Conservation (phyloP, 78 protist genomes). For the Trichosphaerium sp. region DNA sequence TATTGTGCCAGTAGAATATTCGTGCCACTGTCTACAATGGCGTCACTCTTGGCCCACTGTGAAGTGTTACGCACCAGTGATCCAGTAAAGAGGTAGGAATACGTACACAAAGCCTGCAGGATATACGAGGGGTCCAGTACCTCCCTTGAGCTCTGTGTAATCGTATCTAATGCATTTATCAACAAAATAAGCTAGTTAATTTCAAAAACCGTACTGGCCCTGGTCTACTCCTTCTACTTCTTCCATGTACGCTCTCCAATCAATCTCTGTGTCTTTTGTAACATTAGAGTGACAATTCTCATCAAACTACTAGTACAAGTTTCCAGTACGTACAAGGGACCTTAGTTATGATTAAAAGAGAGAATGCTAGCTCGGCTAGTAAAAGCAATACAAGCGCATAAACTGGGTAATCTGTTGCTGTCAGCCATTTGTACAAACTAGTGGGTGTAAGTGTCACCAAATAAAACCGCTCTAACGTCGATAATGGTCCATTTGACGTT, state of each 20-base stretch:
- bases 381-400: no score
- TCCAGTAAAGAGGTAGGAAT: slow-evolving; percentile 7
- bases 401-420: no score
- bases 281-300: not conserved
- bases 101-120: slow-evolving; percentile 67
- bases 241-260: slow-evolving; percentile 80
- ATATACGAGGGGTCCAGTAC: slow-evolving; percentile 81
- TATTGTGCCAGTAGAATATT: slow-evolving; percentile 45
- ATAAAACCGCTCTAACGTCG: no score
- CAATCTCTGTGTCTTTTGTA: slow-evolving; percentile 74
- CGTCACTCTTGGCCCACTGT: no score
- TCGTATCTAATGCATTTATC: no score
- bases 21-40: slow-evolving; percentile 38
- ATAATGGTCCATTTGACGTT: no score
- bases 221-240: slow-evolving; percentile 52
- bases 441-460: no score
- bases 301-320: not conserved
- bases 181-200: no score
- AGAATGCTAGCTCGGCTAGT: no score
- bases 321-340: slow-evolving; percentile 18
- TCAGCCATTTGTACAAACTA: no score
- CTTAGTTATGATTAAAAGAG: slow-evolving; percentile 4
- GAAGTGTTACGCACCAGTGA: no score
- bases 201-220: slow-evolving; percentile 60
- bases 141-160: slow-evolving; percentile 14